Evolutionary conservation across 805 yeast genomes (phyloP).

Genomic region (Nakazawaea peltata): DNA sequence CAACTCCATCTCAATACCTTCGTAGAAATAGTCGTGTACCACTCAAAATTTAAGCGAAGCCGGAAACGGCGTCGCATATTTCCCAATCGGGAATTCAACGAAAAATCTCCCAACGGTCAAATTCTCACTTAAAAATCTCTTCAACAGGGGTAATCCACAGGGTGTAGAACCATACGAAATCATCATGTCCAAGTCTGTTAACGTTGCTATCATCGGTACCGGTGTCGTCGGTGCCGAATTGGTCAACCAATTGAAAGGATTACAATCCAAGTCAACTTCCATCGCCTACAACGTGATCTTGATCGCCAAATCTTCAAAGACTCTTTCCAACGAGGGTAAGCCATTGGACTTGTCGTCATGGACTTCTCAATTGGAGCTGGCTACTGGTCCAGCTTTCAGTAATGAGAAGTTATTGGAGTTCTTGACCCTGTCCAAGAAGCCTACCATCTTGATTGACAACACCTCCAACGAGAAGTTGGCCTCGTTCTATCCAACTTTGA

Average conservation of each 20-base stretch:
- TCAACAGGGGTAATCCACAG: no score
- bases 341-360: conserved; percentile 63
- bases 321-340: conserved; percentile 60
- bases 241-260: conserved; percentile 64
- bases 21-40: neutral
- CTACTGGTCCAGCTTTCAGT: conserved; percentile 41
- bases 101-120: no score
- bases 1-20: no score
- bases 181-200: conserved; percentile 52
- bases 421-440: conserved; percentile 58
- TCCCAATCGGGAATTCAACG: no score
- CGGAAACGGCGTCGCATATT: no score
- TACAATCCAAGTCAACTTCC: conserved; percentile 36
- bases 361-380: conserved; percentile 37
- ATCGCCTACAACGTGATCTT: conserved; percentile 71
- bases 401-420: conserved; percentile 52
- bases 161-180: no score
- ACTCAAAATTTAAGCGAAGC: neutral
- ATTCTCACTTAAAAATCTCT: no score
- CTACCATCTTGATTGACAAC: conserved; percentile 87
- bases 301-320: conserved; percentile 67
- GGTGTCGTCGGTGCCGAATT: conserved; percentile 96
- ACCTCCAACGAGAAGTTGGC: conserved; percentile 83
- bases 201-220: conserved; percentile 72
- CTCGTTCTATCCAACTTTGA: conserved; percentile 63